Evolutionary conservation across 192 early-diverging fungal genomes (phyloP).

Genomic region (Coemansia sp.): DNA sequence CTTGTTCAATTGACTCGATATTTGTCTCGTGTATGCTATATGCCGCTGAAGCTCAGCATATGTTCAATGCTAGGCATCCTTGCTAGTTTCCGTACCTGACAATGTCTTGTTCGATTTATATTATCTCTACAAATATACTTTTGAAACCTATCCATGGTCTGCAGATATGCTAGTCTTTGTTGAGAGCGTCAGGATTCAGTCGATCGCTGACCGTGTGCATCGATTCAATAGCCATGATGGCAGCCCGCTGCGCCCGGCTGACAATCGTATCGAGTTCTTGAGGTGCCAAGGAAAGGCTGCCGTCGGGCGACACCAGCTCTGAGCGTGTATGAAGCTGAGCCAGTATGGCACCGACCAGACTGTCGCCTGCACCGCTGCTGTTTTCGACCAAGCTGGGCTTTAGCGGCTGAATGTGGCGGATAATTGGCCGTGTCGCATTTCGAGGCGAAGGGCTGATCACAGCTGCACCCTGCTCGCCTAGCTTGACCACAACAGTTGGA

Average conservation of each 20-base stretch:
- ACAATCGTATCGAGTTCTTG: slow-evolving; percentile 26
- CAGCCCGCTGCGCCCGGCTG: slow-evolving; percentile 33
- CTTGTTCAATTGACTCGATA: neutral
- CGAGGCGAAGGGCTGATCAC: slow-evolving; percentile 25
- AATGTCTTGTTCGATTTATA: no score
- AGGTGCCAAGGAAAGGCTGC: slow-evolving; percentile 9
- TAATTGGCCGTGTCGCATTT: neutral
- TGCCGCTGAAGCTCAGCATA: no score
- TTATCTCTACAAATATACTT: no score
- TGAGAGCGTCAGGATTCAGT: slow-evolving; percentile 17
- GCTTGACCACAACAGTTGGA: slow-evolving; percentile 63
- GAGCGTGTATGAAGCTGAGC: slow-evolving; percentile 34
- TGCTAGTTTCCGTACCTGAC: neutral
- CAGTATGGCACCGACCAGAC: slow-evolving; percentile 69
- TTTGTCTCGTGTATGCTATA: neutral
- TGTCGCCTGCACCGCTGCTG: slow-evolving; percentile 54
- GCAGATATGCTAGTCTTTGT: slow-evolving; percentile 1
- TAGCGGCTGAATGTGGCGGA: slow-evolving; percentile 22
- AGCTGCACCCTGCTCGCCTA: slow-evolving; percentile 66
- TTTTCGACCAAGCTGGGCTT: slow-evolving; percentile 19
- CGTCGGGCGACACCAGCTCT: neutral
- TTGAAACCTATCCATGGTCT: no score
- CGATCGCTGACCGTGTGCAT: slow-evolving; percentile 26
- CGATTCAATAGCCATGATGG: slow-evolving; percentile 41
- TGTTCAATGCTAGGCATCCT: neutral